Evolutionary conservation across 352 stramenopile species (phyloP), one percentile per base, ranked within the genome.

Genomic region (Phytophthora sp.): DNA sequence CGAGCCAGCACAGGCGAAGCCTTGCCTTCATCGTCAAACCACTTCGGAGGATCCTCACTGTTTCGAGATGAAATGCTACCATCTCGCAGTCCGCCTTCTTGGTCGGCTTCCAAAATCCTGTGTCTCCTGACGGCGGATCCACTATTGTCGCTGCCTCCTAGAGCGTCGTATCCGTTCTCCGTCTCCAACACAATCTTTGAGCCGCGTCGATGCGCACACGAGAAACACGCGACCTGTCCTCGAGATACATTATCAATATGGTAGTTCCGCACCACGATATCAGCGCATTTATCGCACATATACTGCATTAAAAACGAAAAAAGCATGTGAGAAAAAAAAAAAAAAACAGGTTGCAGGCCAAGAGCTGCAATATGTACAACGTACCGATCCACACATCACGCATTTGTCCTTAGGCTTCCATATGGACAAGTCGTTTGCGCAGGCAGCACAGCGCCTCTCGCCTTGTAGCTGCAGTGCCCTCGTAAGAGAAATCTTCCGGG

Each of bases 281-380:
- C 68, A 27, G 52, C 69, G 64, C 83, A 91, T 45, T 85, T 89
- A 60, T 87, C 81, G 69, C 83, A 91, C 64, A 91, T 74, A 57
- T 82, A 89, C 83, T 91, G 57, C 29, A 73, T n/a, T n/a, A 9
- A 38, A 58, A 60, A 12, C 18, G 16, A 59, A 46, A 15, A 42
- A 21, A 27, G 18, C 33, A 42, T 16, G 27, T 39, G 15, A 38
- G 16, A 35, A 67, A 13, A 20, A 15, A 54, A 18, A 64, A 5
- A 71, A 33, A 29, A 50, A 20, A 33, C 24, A 20, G 21, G 21
- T 23, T 6, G 56, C 23, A 51, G 54, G 9, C 7, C 16, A 46
- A 24, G 4, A 55, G 15, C 21, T 49, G 16, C 16, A 39, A 39
- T 33, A 3, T 23, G 9, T 26, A 5, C 12, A 30, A 15, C 80